A percentile compares a stretch with the other conserved stretches of the same genome.
Conservation (phyloP, 1,284 basidiomycete species). For the Apiotrichum domesticum region DNA sequence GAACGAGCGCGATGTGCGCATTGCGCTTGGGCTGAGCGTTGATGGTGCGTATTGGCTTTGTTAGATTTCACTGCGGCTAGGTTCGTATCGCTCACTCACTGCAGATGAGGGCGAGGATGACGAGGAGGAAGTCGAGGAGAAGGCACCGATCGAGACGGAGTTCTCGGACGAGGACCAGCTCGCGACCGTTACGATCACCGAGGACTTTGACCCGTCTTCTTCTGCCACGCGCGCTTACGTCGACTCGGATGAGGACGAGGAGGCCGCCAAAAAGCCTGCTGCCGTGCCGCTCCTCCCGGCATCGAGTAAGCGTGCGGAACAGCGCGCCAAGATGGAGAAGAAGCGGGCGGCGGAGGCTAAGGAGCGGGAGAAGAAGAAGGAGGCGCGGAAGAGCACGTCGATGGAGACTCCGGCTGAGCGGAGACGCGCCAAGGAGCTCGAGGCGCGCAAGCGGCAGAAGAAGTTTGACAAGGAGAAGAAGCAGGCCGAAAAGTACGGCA, state of each 20-base stretch:
- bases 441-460: conserved; percentile 35
- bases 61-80: too few species aligned
- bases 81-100: not conserved
- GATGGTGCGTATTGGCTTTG: conserved; percentile 15
- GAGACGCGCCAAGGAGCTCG: conserved; percentile 41
- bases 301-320: conserved; percentile 33
- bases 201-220: conserved; percentile 43
- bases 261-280: conserved; percentile 2
- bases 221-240: not conserved
- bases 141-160: conserved; percentile 29
- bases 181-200: conserved; percentile 46
- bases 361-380: conserved; percentile 21
- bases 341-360: conserved; percentile 19
- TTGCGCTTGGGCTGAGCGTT: conserved; percentile 41
- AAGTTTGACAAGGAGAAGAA: conserved; percentile 42
- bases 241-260: conserved; percentile 5
- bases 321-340: conserved; percentile 22
- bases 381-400: conserved; percentile 26
- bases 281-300: conserved; percentile 34
- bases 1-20: conserved; percentile 40
- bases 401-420: conserved; percentile 41
- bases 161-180: conserved; percentile 45
- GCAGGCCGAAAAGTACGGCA: conserved; percentile 7
- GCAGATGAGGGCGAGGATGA: conserved; percentile 3
- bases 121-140: conserved; percentile 14